Evolutionary conservation across 2,329 filamentous ascomycete species (phyloP), one percentile per base, ranked within the genome.

Genomic region (Aspergillus neoniger): DNA sequence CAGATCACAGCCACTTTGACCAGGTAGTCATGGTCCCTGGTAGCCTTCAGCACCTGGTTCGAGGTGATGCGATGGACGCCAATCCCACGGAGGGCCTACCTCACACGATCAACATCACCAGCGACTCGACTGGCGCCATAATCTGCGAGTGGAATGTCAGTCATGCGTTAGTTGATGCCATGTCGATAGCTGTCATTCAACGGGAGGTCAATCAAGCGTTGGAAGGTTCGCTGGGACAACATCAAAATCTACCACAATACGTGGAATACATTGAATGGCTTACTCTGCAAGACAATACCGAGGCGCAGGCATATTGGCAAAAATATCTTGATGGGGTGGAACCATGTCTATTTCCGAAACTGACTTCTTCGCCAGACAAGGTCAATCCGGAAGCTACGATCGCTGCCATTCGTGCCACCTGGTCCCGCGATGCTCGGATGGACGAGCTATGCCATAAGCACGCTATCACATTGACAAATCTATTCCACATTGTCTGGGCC

Each of bases 401-500:
- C 12, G 14, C n/a, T 19, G 44, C 21, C 44, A 25, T 21, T 21
- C 44, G 44, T 25, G 44, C 44, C 44, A 48, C 44, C 44, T 17
- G n/a, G 44, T 1, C 8, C 23, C 44, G 44, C 6, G 44, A 30
- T 14, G 10, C 25, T 0, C 14, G 15, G 5, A 15, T 60, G 7
- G 53, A 59, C 17, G 4, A 39, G 6, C 55, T 64, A 36, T 60
- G 57, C 30, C 32, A 58, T 10, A 32, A 28, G 21, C 58, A 61
- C 28, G 58, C 62, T 17, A 52, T 67, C 25, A 69, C 71, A 1
- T 30, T 68, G 8, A 47, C 75, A 8, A 76, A 73, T 3, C 64
- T 77, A 39, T 72, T 79, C 41, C 72, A 75, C 2, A 69, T 74
- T 6, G 76, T 76, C 10, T 80, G 77, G 77, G 73, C 70, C 1